Conservation (phyloP, 1,139 yeast species). For the Tardiomyces digboiensis region DNA sequence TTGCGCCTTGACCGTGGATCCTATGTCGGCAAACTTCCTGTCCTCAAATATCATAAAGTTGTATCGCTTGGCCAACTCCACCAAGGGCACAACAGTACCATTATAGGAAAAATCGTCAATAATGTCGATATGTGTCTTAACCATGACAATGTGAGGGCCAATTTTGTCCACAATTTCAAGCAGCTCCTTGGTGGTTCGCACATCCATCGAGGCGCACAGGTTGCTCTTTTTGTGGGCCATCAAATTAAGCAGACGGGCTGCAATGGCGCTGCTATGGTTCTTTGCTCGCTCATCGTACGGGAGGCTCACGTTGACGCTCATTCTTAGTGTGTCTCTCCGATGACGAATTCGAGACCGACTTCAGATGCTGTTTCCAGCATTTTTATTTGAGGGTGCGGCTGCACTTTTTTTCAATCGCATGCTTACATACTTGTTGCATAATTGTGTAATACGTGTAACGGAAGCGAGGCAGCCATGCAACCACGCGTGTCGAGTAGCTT, state of each 20-base stretch:
- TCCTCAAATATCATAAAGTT: constrained; percentile 88
- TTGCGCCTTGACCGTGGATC: constrained; percentile 95
- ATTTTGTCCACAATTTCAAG: constrained; percentile 60
- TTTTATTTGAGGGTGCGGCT: background rate
- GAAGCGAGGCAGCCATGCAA: too few relatives aligned
- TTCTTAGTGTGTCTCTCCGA: background rate
- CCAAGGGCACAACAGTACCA: constrained; percentile 64
- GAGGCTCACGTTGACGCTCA: background rate
- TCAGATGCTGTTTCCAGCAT: background rate
- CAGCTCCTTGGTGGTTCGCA: constrained; percentile 66
- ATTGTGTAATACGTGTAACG: too few relatives aligned
- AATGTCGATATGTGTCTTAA: constrained; percentile 92
- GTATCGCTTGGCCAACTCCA: constrained; percentile 63
- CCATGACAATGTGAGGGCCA: constrained; percentile 88
- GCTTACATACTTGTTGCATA: too few relatives aligned
- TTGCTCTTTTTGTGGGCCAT: constrained; percentile 81
- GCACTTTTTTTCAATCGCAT: background rate
- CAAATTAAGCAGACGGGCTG: constrained; percentile 57
- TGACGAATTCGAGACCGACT: background rate
- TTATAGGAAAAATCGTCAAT: constrained; percentile 82
- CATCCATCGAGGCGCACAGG: constrained; percentile 95
- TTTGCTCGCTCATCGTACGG: constrained; percentile 64
- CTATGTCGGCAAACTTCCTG: constrained; percentile 97
- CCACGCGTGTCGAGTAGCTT: too few relatives aligned
- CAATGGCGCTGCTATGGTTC: constrained; percentile 68